Percentiles rank a stretch among this genome's conserved stretches.
Conservation (phyloP, 345 rosid species). For the Erodium maritimum region DNA sequence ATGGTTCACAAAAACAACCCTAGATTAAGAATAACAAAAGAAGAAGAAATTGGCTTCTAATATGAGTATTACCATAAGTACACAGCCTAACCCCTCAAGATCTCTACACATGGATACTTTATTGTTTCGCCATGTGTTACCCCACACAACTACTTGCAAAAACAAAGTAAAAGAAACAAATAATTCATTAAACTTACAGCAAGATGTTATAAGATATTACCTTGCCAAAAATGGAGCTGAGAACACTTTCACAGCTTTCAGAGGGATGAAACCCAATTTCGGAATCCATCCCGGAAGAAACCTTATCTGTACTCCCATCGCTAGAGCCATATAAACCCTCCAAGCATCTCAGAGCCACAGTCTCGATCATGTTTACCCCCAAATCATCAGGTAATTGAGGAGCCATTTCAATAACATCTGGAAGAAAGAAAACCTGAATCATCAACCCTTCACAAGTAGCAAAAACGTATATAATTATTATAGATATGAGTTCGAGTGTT, state of each 20-base stretch:
- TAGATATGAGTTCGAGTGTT: background rate
- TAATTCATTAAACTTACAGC: background rate
- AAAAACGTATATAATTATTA: background rate
- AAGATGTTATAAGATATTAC: slow-evolving; percentile 13
- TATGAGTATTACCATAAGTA: background rate
- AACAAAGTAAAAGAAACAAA: background rate
- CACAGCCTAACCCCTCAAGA: no score
- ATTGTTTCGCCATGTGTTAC: no score
- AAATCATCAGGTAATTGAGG: slow-evolving; percentile 21
- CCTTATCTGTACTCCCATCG: slow-evolving; percentile 7
- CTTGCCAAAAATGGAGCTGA: slow-evolving; percentile 22
- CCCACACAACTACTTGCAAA: no score
- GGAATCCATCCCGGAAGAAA: slow-evolving; percentile 10
- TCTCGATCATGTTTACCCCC: slow-evolving; percentile 28
- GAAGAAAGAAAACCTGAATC: background rate
- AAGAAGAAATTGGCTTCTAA: background rate
- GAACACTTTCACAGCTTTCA: slow-evolving; percentile 35
- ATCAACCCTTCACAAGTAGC: background rate
- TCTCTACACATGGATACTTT: background rate
- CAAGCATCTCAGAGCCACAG: slow-evolving; percentile 47
- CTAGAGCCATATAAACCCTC: slow-evolving; percentile 31
- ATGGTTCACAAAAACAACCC: background rate
- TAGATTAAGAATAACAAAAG: no score
- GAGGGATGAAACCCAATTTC: slow-evolving; percentile 22
- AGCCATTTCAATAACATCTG: slow-evolving; percentile 36